Evolutionary conservation across 257 asterid genomes (phyloP), one percentile per base, ranked within the genome.

Genomic region (Ilex asprella): DNA sequence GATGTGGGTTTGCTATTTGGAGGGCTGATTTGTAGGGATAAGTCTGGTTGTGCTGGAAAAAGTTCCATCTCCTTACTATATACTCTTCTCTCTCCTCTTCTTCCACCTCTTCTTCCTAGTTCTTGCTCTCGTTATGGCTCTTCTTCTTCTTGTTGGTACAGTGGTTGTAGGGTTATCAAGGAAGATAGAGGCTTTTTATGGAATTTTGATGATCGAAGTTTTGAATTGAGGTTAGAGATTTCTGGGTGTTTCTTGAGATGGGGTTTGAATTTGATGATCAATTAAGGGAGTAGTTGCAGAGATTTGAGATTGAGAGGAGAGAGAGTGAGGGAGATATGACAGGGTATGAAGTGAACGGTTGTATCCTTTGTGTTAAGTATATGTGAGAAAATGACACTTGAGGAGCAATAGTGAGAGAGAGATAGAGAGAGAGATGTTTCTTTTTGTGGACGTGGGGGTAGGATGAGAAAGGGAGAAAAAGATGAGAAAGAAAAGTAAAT

Each of bases 11-110:
- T 84, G 74, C 43, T 73, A 78, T 68, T 84, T 31, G 93, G 91
- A 7, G 94, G 89, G 79, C 95, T 86, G 76, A 89, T 89, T 73
- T 84, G 85, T 31, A 89, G 59, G 60, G 94, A 84, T 6, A 89
- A 73, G 84, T 89, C 97, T 29, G 97, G 94, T 58, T 86, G 95
- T 13, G 97, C 97, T 46, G 90, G 94, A 70, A 89, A 89, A 12
- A 89, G 77, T 84, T 89, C 97, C 95, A 35, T 35, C 30, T 10
- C 41, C 41, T 35, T 3, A 35, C 56, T 31, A 21, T 44, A 2
- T 21, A 16, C 12, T 2, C 12, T 4, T n/a, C 13, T 63, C n/a
- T 47, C 16, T 14, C 55, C 13, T 14, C 12, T 60, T 16, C 46
- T 10, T 44, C 27, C 39, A 9, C 31, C 12, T 39, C 54, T 55